These are phyloP conservation scores for Colletotrichum liriopes DNA, from an alignment of 2,329 filamentous ascomycete species.

Conservation along the genomic window DNA sequence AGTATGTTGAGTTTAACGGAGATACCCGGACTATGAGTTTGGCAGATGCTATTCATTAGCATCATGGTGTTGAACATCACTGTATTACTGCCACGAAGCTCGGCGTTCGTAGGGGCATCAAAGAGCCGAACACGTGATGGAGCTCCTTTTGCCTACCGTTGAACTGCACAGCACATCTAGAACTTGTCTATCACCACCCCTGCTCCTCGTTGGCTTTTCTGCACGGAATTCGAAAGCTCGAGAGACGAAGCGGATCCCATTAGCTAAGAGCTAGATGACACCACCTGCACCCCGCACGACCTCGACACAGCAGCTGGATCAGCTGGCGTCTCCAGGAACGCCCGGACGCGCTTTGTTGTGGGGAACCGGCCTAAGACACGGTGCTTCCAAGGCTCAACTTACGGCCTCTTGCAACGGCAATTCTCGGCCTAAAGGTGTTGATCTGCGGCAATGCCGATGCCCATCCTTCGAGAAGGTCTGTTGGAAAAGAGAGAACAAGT, in stretches of 20 bases:
- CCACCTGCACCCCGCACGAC: constrained; percentile 38
- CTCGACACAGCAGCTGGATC: constrained; percentile 15
- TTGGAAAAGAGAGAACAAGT: background rate
- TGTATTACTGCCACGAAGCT: too few species aligned
- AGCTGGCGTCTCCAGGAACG: constrained; percentile 19
- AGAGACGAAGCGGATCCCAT: constrained; percentile 23
- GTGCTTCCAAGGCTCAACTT: background rate
- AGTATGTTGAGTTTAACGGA: background rate
- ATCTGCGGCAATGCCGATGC: background rate
- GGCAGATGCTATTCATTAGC: background rate
- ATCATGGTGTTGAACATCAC: too few species aligned
- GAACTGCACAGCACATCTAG: background rate
- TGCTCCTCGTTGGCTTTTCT: background rate
- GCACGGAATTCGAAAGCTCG: background rate
- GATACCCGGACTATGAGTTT: background rate
- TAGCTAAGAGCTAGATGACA: constrained; percentile 38
- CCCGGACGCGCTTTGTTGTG: constrained; percentile 35
- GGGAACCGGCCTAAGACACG: constrained; percentile 22
- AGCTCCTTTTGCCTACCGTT: background rate
- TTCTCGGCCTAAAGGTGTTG: constrained; percentile 14
- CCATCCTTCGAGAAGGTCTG: background rate
- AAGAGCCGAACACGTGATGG: background rate
- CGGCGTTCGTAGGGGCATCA: background rate
- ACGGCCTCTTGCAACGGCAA: constrained; percentile 3
- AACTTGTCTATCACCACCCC: background rate